These are phyloP conservation scores for Abrus precatorius DNA, from an alignment of 306 rosid species.

Conservation along the genomic window DNA sequence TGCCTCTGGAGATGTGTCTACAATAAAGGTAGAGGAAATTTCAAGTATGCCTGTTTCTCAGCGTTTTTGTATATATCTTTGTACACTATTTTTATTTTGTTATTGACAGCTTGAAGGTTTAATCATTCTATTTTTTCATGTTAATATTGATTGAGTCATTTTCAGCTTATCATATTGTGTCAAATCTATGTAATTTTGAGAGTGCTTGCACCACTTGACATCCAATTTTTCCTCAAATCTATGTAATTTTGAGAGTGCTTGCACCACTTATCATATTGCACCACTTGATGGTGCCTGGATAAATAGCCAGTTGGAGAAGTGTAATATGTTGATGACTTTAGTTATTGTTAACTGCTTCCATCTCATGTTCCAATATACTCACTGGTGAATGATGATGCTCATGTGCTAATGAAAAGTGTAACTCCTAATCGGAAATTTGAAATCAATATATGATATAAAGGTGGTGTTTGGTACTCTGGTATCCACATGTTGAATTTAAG, in stretches of 20 bases:
- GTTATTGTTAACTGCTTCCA: background rate
- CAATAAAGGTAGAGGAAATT: background rate
- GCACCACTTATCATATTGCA: background rate
- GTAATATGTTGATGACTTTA: background rate
- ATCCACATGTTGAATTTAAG: background rate
- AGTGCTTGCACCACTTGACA: background rate
- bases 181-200: background rate
- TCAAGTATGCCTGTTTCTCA: background rate
- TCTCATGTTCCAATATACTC: background rate
- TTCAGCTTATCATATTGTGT: background rate
- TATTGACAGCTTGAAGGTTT: background rate
- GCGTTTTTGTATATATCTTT: background rate
- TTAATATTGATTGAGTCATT: background rate
- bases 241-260: background rate
- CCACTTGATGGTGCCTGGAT: background rate
- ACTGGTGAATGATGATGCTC: background rate
- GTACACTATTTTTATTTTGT: background rate
- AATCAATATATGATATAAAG: constrained; percentile 16
- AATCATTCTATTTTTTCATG: background rate
- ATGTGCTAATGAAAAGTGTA: background rate
- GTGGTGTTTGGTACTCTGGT: background rate
- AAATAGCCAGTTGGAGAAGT: background rate
- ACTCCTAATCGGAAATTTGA: constrained; percentile 13
- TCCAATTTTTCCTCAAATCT: background rate
- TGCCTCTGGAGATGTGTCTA: background rate